A percentile compares a stretch with the other conserved stretches of the same genome.
Evolutionary conservation across 2,329 filamentous ascomycete species (phyloP).

Genomic region (Westerdykella sp.): DNA sequence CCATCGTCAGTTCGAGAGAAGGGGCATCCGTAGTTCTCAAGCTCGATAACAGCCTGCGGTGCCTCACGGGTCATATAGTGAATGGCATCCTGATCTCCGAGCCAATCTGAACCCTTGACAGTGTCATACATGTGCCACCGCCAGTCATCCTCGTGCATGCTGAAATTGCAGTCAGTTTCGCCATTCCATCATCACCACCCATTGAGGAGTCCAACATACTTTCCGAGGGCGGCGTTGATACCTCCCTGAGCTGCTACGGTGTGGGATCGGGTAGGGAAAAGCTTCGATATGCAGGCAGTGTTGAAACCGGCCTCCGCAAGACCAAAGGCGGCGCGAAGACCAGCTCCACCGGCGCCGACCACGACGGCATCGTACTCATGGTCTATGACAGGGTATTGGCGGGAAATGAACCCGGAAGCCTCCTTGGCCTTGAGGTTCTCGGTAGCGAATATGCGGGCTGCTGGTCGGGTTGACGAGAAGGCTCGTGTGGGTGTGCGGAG

Average conservation of each 20-base stretch:
- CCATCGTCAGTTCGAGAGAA: constrained; percentile 96
- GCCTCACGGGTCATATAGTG: constrained; percentile 98
- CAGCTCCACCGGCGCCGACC: constrained; percentile 75
- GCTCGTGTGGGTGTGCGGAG: constrained; percentile 62
- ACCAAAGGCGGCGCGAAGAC: constrained; percentile 77
- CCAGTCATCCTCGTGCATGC: constrained; percentile 97
- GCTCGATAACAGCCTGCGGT: constrained; percentile 82
- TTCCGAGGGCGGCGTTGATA: constrained; percentile 82
- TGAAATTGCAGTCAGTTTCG: constrained; percentile 24
- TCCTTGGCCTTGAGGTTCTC: constrained; percentile 87
- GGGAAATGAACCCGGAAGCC: constrained; percentile 77
- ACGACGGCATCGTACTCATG: constrained; percentile 99
- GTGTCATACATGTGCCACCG: constrained; percentile 99
- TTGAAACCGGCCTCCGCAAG: constrained; percentile 85
- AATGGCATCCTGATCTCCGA: constrained; percentile 94
- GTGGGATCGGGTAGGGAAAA: constrained; percentile 79
- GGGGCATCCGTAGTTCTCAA: constrained; percentile 95
- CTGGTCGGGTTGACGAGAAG: constrained; percentile 82
- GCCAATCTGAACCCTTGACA: constrained; percentile 95
- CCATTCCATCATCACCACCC: not conserved
- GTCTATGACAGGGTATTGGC: constrained; percentile 95
- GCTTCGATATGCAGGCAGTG: constrained; percentile 79
- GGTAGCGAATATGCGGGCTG: constrained; percentile 79
- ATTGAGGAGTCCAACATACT: constrained; percentile 39
- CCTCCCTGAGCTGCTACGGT: constrained; percentile 72